Conservation (phyloP, 1,139 yeast genomes). For the Debaryomycetaceae sp. region DNA sequence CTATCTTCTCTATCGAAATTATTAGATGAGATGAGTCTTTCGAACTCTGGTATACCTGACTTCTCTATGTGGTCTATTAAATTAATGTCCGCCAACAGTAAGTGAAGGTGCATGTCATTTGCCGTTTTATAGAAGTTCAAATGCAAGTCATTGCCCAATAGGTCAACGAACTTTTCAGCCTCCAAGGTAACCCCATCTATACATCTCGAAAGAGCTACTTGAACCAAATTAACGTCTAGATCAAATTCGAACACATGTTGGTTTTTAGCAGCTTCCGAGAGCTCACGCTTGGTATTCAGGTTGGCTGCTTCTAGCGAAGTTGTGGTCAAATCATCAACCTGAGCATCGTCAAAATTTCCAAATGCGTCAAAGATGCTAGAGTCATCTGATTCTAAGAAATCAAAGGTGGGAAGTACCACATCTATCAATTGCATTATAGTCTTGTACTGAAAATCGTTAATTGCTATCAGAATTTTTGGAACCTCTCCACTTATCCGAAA, state of each 20-base stretch:
- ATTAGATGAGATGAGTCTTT: conserved; percentile 68
- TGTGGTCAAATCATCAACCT: conserved; percentile 22
- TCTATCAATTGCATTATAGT: conserved; percentile 77
- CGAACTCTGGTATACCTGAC: conserved; percentile 60
- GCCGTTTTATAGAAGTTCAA: conserved; percentile 60
- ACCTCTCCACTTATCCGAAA: conserved; percentile 75
- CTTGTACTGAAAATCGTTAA: conserved; percentile 89
- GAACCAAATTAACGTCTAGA: conserved; percentile 62
- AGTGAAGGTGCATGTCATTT: conserved; percentile 62
- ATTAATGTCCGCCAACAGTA: conserved; percentile 60
- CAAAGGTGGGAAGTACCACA: conserved; percentile 63
- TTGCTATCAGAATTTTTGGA: conserved; percentile 66
- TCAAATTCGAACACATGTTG: conserved; percentile 72
- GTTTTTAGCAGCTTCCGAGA: conserved; percentile 17
- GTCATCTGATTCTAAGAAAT: conserved; percentile 26
- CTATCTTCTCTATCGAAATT: conserved; percentile 31
- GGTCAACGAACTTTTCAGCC: conserved; percentile 67
- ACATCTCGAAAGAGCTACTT: conserved; percentile 66
- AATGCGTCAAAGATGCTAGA: conserved; percentile 35
- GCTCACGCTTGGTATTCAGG: conserved; percentile 3
- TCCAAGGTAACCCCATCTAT: conserved; percentile 56
- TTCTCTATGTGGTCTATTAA: conserved; percentile 74
- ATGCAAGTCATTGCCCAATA: conserved; percentile 63
- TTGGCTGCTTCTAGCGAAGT: conserved; percentile 10
- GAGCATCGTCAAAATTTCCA: conserved; percentile 17